Conservation (phyloP, 768 basidiomycete species). For the Boletus reticulatus region DNA sequence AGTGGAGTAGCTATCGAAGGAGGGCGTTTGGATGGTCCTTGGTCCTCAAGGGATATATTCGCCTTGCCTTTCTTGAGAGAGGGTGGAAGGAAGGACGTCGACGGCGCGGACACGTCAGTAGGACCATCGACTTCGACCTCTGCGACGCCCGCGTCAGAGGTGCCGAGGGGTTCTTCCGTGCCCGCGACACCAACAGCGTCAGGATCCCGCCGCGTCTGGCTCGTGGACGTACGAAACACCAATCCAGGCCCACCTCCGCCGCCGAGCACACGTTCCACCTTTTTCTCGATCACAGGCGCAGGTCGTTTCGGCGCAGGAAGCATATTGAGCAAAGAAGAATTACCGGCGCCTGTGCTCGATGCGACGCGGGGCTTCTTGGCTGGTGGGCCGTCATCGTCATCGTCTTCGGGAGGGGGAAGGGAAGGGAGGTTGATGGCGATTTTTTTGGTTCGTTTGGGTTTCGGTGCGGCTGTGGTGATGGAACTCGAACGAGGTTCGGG, state of each 20-base stretch:
- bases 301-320: conserved; percentile 69
- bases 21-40: conserved; percentile 10
- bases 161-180: conserved; percentile 21
- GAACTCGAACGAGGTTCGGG: conserved; percentile 19
- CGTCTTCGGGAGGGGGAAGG: conserved; percentile 34
- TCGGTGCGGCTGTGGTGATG: conserved; percentile 16
- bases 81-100: conserved; percentile 55
- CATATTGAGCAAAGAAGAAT: conserved; percentile 67
- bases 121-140: neutral
- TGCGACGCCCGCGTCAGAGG: conserved; percentile 9
- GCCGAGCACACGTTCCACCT: conserved; percentile 59
- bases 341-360: conserved; percentile 47
- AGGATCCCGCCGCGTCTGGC: conserved; percentile 1
- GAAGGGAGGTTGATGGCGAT: conserved; percentile 38
- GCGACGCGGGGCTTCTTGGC: conserved; percentile 58
- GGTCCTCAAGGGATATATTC: conserved; percentile 55
- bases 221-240: conserved; percentile 47
- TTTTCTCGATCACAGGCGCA: conserved; percentile 36
- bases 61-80: conserved; percentile 58
- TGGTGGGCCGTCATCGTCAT: conserved; percentile 49
- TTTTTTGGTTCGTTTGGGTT: conserved; percentile 44
- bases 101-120: conserved; percentile 9
- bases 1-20: conserved; percentile 9
- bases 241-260: conserved; percentile 59
- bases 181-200: conserved; percentile 21